These are phyloP conservation scores for Aristolochia fimbriata DNA, from an alignment of 164 flowering plant species.

Conservation along the genomic window DNA sequence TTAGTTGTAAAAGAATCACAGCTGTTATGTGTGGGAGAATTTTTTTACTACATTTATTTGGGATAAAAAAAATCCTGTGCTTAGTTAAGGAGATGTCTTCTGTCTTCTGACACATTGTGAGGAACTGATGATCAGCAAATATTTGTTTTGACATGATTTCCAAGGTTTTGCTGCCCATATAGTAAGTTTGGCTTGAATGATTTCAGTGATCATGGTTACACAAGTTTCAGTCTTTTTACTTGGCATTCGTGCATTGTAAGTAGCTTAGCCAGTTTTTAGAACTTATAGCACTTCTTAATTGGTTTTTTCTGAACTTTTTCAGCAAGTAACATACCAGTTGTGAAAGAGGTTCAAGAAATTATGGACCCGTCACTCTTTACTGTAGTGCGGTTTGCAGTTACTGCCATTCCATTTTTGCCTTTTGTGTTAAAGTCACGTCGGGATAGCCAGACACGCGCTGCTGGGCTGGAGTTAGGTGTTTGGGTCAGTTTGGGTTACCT, in stretches of 20 bases:
- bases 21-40: too few species aligned
- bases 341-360: constrained; percentile 71
- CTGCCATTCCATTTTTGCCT: constrained; percentile 76
- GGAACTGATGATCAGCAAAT: too few species aligned
- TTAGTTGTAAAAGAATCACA: too few species aligned
- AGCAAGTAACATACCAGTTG: constrained; percentile 76
- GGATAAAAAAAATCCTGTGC: too few species aligned
- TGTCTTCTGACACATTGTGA: too few species aligned
- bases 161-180: too few species aligned
- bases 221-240: background rate
- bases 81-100: too few species aligned
- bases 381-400: constrained; percentile 47
- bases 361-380: constrained; percentile 68
- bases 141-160: too few species aligned
- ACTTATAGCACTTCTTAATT: constrained; percentile 1
- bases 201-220: too few species aligned
- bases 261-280: background rate
- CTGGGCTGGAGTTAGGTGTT: constrained; percentile 76
- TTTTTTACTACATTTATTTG: too few species aligned
- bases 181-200: too few species aligned
- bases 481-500: constrained; percentile 90
- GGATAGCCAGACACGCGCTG: constrained; percentile 48
- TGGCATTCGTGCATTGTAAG: background rate
- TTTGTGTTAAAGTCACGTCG: constrained; percentile 38
- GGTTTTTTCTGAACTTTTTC: constrained; percentile 14